A percentile compares a stretch with the other conserved stretches of the same genome.
phyloP scores from a whole-genome alignment of 2,329 filamentous ascomycete species.

The Rutstroemia sp. region DNA sequence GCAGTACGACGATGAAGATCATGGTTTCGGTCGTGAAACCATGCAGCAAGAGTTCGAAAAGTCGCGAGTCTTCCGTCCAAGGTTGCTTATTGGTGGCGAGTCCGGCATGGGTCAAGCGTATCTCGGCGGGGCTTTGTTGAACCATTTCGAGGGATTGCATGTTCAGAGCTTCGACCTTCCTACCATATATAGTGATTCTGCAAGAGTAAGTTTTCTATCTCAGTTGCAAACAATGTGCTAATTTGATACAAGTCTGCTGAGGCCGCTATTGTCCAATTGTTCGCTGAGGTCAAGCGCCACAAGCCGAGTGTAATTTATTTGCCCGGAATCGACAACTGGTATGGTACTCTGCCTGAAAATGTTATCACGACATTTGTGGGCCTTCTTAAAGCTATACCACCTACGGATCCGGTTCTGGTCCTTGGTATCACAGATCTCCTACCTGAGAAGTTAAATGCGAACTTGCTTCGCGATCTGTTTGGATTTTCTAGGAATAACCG shows the following conservation, averaged over 20 bases:
- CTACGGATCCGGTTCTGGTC: slow-evolving; percentile 82
- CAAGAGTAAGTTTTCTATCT: slow-evolving; percentile 46
- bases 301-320: slow-evolving; percentile 96
- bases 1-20: slow-evolving; percentile 72
- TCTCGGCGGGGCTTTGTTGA: slow-evolving; percentile 73
- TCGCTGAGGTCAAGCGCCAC: slow-evolving; percentile 86
- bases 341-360: slow-evolving; percentile 49
- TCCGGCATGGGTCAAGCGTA: slow-evolving; percentile 93
- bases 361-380: slow-evolving; percentile 76
- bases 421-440: slow-evolving; percentile 75
- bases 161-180: slow-evolving; percentile 92
- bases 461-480: slow-evolving; percentile 72
- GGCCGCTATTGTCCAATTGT: slow-evolving; percentile 82
- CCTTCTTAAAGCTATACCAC: slow-evolving; percentile 73
- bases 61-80: slow-evolving; percentile 79
- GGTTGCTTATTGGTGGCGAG: slow-evolving; percentile 74
- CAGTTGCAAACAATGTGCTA: slow-evolving; percentile 5
- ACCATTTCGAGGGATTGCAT: slow-evolving; percentile 88
- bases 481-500: slow-evolving; percentile 76
- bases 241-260: slow-evolving; percentile 40
- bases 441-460: slow-evolving; percentile 50
- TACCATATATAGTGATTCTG: slow-evolving; percentile 74
- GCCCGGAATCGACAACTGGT: slow-evolving; percentile 85
- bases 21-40: slow-evolving; percentile 78
- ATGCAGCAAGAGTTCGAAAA: slow-evolving; percentile 73